phyloP scores from a whole-genome alignment of 345 rosid species.

The Eucalyptus urophylla region DNA sequence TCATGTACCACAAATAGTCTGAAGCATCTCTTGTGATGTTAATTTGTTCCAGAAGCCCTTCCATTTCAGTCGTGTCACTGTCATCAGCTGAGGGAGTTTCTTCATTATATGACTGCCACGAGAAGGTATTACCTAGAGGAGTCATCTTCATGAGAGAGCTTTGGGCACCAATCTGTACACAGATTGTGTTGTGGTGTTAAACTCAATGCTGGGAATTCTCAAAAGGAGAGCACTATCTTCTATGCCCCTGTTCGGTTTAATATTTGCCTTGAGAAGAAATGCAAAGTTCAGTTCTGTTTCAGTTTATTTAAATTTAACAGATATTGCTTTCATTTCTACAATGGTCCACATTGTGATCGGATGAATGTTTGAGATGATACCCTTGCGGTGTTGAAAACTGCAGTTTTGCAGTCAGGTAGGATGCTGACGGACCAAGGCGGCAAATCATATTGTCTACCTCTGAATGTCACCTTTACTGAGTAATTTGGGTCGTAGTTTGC shows the following conservation, averaged over 20 bases:
- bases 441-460: slow-evolving; percentile 46
- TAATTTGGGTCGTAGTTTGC: slow-evolving; percentile 49
- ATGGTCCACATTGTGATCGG: neutral
- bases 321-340: neutral
- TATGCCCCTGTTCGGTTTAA: neutral
- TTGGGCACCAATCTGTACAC: slow-evolving; percentile 47
- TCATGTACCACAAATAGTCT: slow-evolving; percentile 92
- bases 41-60: slow-evolving; percentile 74
- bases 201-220: neutral
- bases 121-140: slow-evolving; percentile 27
- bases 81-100: slow-evolving; percentile 40
- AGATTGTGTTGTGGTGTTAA: neutral
- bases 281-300: neutral
- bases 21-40: slow-evolving; percentile 63
- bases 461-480: slow-evolving; percentile 42
- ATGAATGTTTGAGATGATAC: slow-evolving; percentile 5
- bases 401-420: slow-evolving; percentile 83
- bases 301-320: neutral
- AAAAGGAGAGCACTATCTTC: neutral
- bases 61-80: slow-evolving; percentile 18
- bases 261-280: neutral
- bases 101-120: slow-evolving; percentile 75
- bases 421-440: slow-evolving; percentile 95
- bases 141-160: slow-evolving; percentile 54
- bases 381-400: slow-evolving; percentile 74